Conservation (phyloP, 352 stramenopile species). For the Phytophthora cactorum region DNA sequence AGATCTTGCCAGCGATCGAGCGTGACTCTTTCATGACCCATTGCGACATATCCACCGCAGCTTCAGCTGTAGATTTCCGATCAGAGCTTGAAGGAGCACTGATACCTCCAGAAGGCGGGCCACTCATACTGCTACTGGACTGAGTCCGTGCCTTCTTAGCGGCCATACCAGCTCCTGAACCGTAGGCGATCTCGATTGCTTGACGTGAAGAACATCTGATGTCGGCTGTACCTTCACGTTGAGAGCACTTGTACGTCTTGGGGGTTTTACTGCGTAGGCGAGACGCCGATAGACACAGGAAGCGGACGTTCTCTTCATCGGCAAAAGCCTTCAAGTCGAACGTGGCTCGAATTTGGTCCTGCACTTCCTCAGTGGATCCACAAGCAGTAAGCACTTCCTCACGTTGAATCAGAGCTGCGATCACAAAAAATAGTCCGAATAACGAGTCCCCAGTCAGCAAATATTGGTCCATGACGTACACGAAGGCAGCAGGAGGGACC, state of each 20-base stretch:
- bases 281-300: constrained; percentile 66
- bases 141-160: constrained; percentile 30
- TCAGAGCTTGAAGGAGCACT: constrained; percentile 26
- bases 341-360: constrained; percentile 41
- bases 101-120: constrained; percentile 22
- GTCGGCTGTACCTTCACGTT: constrained; percentile 42
- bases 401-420: constrained; percentile 58
- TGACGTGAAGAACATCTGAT: constrained; percentile 57
- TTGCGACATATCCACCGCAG: constrained; percentile 77
- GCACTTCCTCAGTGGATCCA: constrained; percentile 46
- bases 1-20: constrained; percentile 76
- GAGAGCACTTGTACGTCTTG: constrained; percentile 67
- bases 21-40: constrained; percentile 81
- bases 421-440: constrained; percentile 76
- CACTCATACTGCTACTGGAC: constrained; percentile 27
- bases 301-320: constrained; percentile 53
- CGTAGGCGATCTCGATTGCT: constrained; percentile 68
- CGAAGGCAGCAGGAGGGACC: constrained; percentile 61
- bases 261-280: constrained; percentile 67
- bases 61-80: constrained; percentile 41
- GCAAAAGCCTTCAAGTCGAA: constrained; percentile 44
- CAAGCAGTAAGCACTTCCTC: constrained; percentile 49
- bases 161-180: constrained; percentile 30
- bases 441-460: constrained; percentile 72
- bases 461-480: constrained; percentile 84